A percentile compares a stretch with the other conserved stretches of the same genome.
phyloP scores from a whole-genome alignment of 2,329 filamentous ascomycete genomes.

The Neurospora crassa region DNA sequence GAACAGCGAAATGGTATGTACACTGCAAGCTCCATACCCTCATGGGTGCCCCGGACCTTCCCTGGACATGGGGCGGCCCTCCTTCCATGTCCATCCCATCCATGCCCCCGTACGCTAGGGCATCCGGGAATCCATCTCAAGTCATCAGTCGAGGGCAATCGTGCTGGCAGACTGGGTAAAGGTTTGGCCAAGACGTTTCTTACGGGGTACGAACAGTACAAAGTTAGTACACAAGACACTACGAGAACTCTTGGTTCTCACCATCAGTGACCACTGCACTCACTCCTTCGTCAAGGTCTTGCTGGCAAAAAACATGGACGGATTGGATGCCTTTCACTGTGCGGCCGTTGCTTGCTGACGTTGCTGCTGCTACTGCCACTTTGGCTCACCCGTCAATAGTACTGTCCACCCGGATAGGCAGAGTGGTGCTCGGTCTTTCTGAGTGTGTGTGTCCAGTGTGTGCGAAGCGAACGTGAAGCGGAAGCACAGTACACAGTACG shows the following conservation, averaged over 20 bases:
- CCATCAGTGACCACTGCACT: not conserved
- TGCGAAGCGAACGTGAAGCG: slow-evolving; percentile 1
- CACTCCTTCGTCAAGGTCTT: not conserved
- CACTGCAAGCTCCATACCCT: not conserved
- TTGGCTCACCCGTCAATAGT: not conserved
- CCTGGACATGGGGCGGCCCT: not conserved
- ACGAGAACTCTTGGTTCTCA: not conserved
- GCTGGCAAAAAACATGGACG: not conserved
- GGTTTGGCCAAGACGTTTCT: not conserved
- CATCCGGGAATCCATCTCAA: not conserved
- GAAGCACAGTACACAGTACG: not conserved
- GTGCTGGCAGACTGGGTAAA: not conserved
- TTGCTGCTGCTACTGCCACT: not conserved
- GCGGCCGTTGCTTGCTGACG: not conserved
- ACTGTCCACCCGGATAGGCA: not conserved
- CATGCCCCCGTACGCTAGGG: not conserved
- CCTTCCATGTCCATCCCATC: not conserved
- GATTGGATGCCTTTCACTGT: not conserved
- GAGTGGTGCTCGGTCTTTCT: slow-evolving; percentile 4
- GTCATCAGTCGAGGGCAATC: not conserved
- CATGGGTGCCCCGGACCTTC: not conserved
- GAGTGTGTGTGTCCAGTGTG: slow-evolving; percentile 3
- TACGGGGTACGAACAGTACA: not conserved
- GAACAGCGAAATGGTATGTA: not conserved
- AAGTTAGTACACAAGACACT: not conserved